A percentile compares a stretch with the other conserved stretches of the same genome.
These are phyloP conservation scores for Lizonia empirigonia DNA, from an alignment of 2,329 filamentous ascomycete species.

Conservation along the genomic window DNA sequence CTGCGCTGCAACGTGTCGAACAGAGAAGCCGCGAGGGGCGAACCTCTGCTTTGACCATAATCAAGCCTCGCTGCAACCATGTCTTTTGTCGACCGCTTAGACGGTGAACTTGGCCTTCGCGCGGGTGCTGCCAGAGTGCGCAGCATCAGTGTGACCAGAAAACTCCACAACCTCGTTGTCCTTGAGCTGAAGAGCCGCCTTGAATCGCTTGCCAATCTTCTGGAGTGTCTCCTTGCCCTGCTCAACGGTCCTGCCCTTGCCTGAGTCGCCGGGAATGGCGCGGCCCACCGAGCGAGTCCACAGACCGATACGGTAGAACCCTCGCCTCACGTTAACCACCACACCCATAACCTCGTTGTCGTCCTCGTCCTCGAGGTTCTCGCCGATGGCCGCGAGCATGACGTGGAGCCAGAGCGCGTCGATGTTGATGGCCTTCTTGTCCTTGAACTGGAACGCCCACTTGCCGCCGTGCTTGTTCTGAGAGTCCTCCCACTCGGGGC, in stretches of 20 bases:
- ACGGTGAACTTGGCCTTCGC: slow-evolving; percentile 93
- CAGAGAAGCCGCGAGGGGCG: slow-evolving; percentile 11
- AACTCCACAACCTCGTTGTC: slow-evolving; percentile 84
- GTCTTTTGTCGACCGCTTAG: slow-evolving; percentile 53
- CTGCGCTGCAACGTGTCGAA: slow-evolving; percentile 5
- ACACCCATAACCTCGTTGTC: slow-evolving; percentile 99
- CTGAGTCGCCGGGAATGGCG: slow-evolving; percentile 73
- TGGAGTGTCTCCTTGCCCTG: slow-evolving; percentile 86
- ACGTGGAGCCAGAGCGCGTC: slow-evolving; percentile 96
- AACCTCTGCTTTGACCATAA: slow-evolving; percentile 4
- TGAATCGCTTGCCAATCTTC: slow-evolving; percentile 88
- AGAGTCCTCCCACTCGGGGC: slow-evolving; percentile 96
- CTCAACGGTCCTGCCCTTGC: slow-evolving; percentile 76
- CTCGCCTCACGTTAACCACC: slow-evolving; percentile 97
- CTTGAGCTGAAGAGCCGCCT: slow-evolving; percentile 84
- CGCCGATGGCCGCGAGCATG: slow-evolving; percentile 94
- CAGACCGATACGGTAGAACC: slow-evolving; percentile 95
- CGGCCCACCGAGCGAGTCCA: slow-evolving; percentile 97
- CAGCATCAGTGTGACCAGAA: slow-evolving; percentile 93
- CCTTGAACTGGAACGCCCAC: slow-evolving; percentile 98
- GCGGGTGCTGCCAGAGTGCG: slow-evolving; percentile 89
- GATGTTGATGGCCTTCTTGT: slow-evolving; percentile 89
- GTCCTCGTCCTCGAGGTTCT: slow-evolving; percentile 92
- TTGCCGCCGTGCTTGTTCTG: slow-evolving; percentile 99
- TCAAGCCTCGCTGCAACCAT: background rate